Conservation (phyloP, 2,329 filamentous ascomycete species). For the Cercospora brassicicola region DNA sequence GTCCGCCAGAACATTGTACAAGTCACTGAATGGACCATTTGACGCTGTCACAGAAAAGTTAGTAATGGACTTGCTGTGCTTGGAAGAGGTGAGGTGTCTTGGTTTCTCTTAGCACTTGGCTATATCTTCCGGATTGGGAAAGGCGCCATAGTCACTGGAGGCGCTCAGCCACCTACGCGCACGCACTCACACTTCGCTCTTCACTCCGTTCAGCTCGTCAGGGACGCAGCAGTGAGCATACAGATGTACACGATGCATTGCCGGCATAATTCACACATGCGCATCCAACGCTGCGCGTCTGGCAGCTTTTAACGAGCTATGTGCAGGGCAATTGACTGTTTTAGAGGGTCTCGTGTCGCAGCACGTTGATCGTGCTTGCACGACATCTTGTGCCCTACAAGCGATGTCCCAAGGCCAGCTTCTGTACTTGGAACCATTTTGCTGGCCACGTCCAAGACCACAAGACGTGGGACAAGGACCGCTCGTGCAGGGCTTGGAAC, state of each 20-base stretch:
- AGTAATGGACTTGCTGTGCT: not conserved
- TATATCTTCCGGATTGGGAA: conserved; percentile 27
- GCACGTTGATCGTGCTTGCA: not conserved
- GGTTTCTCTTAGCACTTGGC: conserved; percentile 20
- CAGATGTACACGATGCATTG: not conserved
- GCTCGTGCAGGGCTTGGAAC: conserved; percentile 13
- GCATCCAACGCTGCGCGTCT: not conserved
- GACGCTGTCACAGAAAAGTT: not conserved
- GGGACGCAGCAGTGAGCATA: not conserved
- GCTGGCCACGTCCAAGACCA: not conserved
- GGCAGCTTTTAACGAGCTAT: not conserved
- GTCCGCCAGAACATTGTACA: not conserved
- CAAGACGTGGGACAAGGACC: conserved; percentile 17
- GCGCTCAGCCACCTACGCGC: conserved; percentile 39
- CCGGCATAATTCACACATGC: not conserved
- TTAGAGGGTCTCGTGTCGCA: not conserved
- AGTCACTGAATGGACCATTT: not conserved
- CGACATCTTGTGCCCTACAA: not conserved
- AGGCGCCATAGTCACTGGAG: conserved; percentile 26
- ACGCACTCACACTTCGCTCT: not conserved
- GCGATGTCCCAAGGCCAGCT: not conserved
- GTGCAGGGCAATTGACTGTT: not conserved
- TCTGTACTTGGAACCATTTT: not conserved
- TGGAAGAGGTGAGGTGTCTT: conserved; percentile 10
- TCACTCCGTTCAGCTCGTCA: not conserved